phyloP scores from a whole-genome alignment of 129 eudicot species.

The Smallanthus sonchifolius region DNA sequence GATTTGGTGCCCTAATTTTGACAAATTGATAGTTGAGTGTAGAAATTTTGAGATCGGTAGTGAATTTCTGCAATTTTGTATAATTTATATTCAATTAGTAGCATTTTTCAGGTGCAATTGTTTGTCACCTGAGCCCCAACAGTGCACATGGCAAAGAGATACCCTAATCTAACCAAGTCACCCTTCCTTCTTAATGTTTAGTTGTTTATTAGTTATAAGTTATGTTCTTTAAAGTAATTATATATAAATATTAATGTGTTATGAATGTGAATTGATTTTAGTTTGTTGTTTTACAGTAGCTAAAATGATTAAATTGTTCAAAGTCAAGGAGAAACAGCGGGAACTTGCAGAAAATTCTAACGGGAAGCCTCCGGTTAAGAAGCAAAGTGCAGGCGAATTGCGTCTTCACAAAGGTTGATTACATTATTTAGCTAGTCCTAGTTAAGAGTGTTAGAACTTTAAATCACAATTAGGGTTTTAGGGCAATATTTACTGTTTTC shows the following conservation, averaged over 20 bases:
- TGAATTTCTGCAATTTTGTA: slow-evolving; percentile 2
- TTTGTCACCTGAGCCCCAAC: background rate
- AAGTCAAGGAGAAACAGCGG: slow-evolving; percentile 78
- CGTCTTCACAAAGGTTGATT: slow-evolving; percentile 82
- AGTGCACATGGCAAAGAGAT: background rate
- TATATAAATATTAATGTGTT: background rate
- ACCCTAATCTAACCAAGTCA: background rate
- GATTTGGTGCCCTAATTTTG: slow-evolving; percentile 32
- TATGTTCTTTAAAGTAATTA: background rate
- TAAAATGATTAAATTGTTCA: slow-evolving; percentile 73
- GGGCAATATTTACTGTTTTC: background rate
- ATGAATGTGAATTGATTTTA: background rate
- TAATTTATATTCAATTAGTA: background rate
- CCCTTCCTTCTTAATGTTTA: background rate
- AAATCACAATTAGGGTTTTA: background rate
- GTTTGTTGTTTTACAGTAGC: slow-evolving; percentile 16
- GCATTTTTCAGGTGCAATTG: background rate
- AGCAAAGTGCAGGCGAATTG: slow-evolving; percentile 89
- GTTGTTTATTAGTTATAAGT: background rate
- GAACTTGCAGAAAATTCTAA: slow-evolving; percentile 79
- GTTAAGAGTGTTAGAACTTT: background rate
- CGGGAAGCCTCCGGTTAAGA: slow-evolving; percentile 73
- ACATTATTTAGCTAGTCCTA: background rate
- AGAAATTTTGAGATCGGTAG: slow-evolving; percentile 6
- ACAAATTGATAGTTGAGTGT: background rate